phyloP scores from a whole-genome alignment of 176 grass and related monocot species.

The Alopecurus myosuroides region DNA sequence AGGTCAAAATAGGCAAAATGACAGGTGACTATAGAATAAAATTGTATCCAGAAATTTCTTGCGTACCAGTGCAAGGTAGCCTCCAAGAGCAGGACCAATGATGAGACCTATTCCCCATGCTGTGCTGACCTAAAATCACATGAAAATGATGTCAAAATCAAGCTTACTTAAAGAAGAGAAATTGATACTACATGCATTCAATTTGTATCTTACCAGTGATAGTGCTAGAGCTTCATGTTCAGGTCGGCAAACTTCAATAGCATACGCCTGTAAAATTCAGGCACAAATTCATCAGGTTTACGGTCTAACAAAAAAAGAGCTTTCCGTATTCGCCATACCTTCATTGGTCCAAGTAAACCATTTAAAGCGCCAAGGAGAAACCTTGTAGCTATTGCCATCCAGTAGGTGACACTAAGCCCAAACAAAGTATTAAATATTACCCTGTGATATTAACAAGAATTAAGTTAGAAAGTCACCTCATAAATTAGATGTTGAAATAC shows the following conservation, averaged over 20 bases:
- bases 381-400: constrained; percentile 89
- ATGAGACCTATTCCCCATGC: constrained; percentile 80
- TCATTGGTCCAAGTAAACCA: constrained; percentile 86
- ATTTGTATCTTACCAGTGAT: constrained; percentile 62
- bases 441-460: constrained; percentile 42
- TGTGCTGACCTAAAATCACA: constrained; percentile 59
- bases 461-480: not conserved
- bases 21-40: not conserved
- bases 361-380: constrained; percentile 82
- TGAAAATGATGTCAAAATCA: not conserved
- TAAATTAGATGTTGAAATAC: not conserved
- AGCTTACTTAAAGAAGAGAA: not conserved
- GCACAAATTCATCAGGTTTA: not conserved
- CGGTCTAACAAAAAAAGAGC: not conserved
- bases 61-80: constrained; percentile 73
- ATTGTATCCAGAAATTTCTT: not conserved
- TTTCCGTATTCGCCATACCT: constrained; percentile 37
- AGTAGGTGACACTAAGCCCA: constrained; percentile 80
- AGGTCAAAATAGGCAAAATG: not conserved
- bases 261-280: constrained; percentile 62
- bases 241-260: constrained; percentile 72
- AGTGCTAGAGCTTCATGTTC: constrained; percentile 81
- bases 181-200: not conserved
- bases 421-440: constrained; percentile 87
- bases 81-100: constrained; percentile 90